Evolutionary conservation across 495 filamentous ascomycete species (phyloP).

Genomic region (Aspergillus nidulans): DNA sequence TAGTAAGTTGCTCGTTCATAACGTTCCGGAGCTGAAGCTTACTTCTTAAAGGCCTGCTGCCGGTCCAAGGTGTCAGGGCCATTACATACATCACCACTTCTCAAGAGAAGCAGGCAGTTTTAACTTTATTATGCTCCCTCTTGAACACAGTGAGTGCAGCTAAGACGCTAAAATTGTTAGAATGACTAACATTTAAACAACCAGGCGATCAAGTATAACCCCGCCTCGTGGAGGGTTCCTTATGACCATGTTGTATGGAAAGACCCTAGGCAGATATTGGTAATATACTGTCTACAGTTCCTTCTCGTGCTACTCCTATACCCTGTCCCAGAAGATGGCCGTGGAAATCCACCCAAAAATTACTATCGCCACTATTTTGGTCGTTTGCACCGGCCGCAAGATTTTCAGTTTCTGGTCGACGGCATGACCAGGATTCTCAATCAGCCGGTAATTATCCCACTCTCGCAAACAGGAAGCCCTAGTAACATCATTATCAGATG

Average conservation of each 20-base stretch:
- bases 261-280: constrained; percentile 85
- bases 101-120: constrained; percentile 84
- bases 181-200: neutral
- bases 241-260: constrained; percentile 93
- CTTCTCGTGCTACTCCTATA: constrained; percentile 87
- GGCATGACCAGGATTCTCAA: constrained; percentile 93
- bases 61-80: constrained; percentile 78
- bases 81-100: constrained; percentile 86
- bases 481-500: constrained; percentile 43
- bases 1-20: constrained; percentile 34
- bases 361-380: constrained; percentile 90
- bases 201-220: constrained; percentile 96
- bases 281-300: constrained; percentile 87
- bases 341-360: constrained; percentile 68
- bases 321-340: constrained; percentile 75
- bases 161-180: neutral
- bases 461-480: neutral
- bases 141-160: constrained; percentile 78
- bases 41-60: constrained; percentile 55
- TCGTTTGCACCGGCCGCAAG: constrained; percentile 84
- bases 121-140: constrained; percentile 85
- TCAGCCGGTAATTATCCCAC: constrained; percentile 57
- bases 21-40: constrained; percentile 2
- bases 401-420: constrained; percentile 96
- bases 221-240: constrained; percentile 88